Evolutionary conservation across 345 rosid genomes (phyloP), one percentile per base, ranked within the genome.

Genomic region (Aurinia saxatilis): DNA sequence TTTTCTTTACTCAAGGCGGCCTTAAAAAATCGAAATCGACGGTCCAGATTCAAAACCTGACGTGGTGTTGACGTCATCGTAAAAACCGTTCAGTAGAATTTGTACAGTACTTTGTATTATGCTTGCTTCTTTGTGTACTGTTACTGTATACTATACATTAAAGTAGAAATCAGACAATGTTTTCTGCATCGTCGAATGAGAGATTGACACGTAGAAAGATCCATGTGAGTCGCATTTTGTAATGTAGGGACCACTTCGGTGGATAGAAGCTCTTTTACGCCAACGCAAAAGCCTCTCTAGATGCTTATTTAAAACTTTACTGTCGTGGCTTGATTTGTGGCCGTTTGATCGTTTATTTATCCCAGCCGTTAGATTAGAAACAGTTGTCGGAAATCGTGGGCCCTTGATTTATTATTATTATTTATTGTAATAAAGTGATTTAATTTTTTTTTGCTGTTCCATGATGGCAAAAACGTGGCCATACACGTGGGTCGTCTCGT

Each of bases 341-440:
- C 64, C 76, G 64, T 73, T 52, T n/a, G 72, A 66, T 66, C 17
- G 1, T 21, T 60, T 31, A 9, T 57, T 19, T 2, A 59, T 66
- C 72, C 76, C 68, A 72, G 68, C 76, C 76, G 76, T 72, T 60
- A 35, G 72, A 65, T 66, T 21, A 17, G 53, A 35, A 64, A 7
- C 41, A 48, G 39, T 34, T 49, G 65, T 63, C 65, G 36, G 75
- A 16, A 29, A 0, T 1, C 7, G 41, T 50, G 65, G 70, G 71
- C 50, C 75, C 33, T 17, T 2, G 0, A 47, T 38, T 55, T 34
- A 27, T 33, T 7, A 6, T 51, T 33, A 16, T 65, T 13, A 12
- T 7, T 21, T 17, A 21, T 21, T 21, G 4, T 21, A 21, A 21
- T 45, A 38, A 57, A 30, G 0, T 7, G 7, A 7, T 3, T 10